A percentile compares a stretch with the other conserved stretches of the same genome.
Conservation (phyloP, 495 filamentous ascomycete genomes). For the Trichoderma reesei region DNA sequence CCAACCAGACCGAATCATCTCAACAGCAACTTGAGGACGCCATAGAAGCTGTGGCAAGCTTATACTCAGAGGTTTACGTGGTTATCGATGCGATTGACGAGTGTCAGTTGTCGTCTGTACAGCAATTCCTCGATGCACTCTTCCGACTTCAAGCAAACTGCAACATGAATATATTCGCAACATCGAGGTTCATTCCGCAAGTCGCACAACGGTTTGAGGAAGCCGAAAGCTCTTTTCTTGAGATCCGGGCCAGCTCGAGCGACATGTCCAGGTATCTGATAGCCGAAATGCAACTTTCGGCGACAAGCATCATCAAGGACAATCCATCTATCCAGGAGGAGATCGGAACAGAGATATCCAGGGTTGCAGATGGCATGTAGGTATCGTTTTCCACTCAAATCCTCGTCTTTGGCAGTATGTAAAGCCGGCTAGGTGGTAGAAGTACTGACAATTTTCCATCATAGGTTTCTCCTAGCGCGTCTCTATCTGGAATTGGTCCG, state of each 20-base stretch:
- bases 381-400: no score
- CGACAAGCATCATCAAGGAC: conserved; percentile 12
- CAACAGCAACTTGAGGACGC: no score
- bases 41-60: no score
- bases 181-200: conserved; percentile 28
- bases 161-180: conserved; percentile 27
- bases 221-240: conserved; percentile 13
- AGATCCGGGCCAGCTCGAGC: conserved; percentile 27
- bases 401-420: no score
- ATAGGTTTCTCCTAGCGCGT: not conserved
- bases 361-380: conserved; percentile 33
- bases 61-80: not conserved
- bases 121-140: conserved; percentile 17
- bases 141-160: conserved; percentile 19
- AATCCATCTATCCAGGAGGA: conserved; percentile 21
- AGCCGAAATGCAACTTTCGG: conserved; percentile 19
- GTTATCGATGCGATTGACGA: not conserved
- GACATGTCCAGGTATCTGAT: conserved; percentile 29
- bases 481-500: not conserved
- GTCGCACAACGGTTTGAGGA: conserved; percentile 16
- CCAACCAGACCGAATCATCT: no score
- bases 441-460: no score
- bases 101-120: not conserved
- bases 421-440: no score
- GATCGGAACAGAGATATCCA: conserved; percentile 22